Evolutionary conservation across 495 filamentous ascomycete species (phyloP).

Genomic region (Alectoria sarmentosa): DNA sequence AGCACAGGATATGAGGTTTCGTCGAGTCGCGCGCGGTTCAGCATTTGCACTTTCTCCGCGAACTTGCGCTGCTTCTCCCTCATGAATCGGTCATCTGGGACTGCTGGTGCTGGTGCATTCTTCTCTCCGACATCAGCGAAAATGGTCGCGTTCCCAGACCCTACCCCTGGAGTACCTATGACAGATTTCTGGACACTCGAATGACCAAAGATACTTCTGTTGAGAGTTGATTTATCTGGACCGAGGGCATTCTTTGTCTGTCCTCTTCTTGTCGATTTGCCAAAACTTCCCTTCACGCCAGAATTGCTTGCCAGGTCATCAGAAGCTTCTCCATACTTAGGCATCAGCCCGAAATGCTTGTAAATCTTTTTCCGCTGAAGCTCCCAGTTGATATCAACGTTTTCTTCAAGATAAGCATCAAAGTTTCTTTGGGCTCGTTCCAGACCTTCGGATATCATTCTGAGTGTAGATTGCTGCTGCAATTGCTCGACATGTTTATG

Average conservation of each 20-base stretch:
- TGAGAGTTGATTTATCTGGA: slow-evolving; percentile 35
- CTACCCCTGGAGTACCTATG: slow-evolving; percentile 65
- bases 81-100: slow-evolving; percentile 61
- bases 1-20: slow-evolving; percentile 60
- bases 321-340: slow-evolving; percentile 45
- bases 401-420: slow-evolving; percentile 85
- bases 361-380: slow-evolving; percentile 86
- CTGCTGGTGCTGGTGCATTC: slow-evolving; percentile 34
- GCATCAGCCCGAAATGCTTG: slow-evolving; percentile 86
- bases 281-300: slow-evolving; percentile 48
- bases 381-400: slow-evolving; percentile 92
- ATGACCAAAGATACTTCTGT: slow-evolving; percentile 62
- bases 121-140: slow-evolving; percentile 64
- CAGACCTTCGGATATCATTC: slow-evolving; percentile 82
- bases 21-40: slow-evolving; percentile 66
- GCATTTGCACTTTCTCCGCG: slow-evolving; percentile 63
- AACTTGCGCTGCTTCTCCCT: slow-evolving; percentile 76
- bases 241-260: slow-evolving; percentile 39
- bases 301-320: slow-evolving; percentile 35
- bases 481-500: slow-evolving; percentile 75
- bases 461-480: slow-evolving; percentile 83
- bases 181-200: slow-evolving; percentile 71
- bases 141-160: slow-evolving; percentile 45
- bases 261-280: slow-evolving; percentile 40
- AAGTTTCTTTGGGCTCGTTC: slow-evolving; percentile 83